Evolutionary conservation across 2,329 filamentous ascomycete genomes (phyloP).

Genomic region (Hypoxylon sp.): DNA sequence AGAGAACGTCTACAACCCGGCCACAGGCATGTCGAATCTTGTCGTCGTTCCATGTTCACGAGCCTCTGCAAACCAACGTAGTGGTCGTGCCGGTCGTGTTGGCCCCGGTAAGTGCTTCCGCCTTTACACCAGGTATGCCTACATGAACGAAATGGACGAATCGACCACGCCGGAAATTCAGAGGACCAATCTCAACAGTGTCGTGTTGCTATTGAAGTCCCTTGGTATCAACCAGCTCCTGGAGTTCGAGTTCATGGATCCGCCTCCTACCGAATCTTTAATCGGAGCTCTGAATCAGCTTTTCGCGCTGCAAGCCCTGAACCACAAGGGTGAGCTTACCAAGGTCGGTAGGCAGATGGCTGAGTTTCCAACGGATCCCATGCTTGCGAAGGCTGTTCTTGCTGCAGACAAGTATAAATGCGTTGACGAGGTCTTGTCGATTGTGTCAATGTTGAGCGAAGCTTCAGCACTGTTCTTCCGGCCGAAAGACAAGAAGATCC

Average conservation of each 20-base stretch:
- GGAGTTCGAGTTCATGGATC: slow-evolving; percentile 96
- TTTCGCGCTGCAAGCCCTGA: slow-evolving; percentile 90
- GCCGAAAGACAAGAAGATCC: slow-evolving; percentile 96
- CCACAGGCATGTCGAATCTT: slow-evolving; percentile 92
- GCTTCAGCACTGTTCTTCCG: slow-evolving; percentile 91
- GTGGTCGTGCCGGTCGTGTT: slow-evolving; percentile 92
- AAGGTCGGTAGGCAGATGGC: slow-evolving; percentile 95
- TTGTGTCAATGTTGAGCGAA: slow-evolving; percentile 95
- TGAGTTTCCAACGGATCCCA: slow-evolving; percentile 93
- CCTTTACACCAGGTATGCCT: slow-evolving; percentile 93
- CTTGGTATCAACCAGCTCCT: slow-evolving; percentile 93
- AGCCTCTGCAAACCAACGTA: slow-evolving; percentile 92
- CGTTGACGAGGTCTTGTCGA: slow-evolving; percentile 90
- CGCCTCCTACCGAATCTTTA: slow-evolving; percentile 89
- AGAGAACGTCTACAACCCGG: slow-evolving; percentile 92
- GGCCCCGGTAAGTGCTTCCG: slow-evolving; percentile 94
- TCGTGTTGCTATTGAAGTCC: slow-evolving; percentile 89
- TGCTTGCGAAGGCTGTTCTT: slow-evolving; percentile 90
- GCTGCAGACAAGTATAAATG: slow-evolving; percentile 92
- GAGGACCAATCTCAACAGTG: slow-evolving; percentile 86
- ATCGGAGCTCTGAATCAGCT: slow-evolving; percentile 91
- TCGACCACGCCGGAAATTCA: slow-evolving; percentile 94
- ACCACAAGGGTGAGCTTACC: slow-evolving; percentile 89
- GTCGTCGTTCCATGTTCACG: slow-evolving; percentile 92
- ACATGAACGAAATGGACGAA: slow-evolving; percentile 95